Percentiles rank a stretch among this genome's conserved stretches.
Evolutionary conservation across 352 stramenopile genomes (phyloP).

Genomic region (Sclerospora graminicola): DNA sequence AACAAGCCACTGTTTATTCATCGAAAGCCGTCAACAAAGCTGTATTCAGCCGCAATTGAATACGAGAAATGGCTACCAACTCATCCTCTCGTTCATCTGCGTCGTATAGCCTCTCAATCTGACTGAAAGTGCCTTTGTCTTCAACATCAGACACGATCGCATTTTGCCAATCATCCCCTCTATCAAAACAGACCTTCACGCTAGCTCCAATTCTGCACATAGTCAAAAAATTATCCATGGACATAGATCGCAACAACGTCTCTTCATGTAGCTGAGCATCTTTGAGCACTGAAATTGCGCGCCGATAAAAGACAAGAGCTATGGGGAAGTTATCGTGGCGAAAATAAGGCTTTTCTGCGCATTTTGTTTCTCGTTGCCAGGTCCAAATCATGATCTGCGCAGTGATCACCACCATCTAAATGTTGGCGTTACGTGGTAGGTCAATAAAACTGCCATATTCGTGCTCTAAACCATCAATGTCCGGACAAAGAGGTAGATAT

Average conservation of each 20-base stretch:
- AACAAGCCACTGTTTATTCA: conserved; percentile 47
- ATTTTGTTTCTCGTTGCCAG: conserved; percentile 30
- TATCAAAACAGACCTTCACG: no score
- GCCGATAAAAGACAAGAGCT: conserved; percentile 45
- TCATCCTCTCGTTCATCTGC: conserved; percentile 33
- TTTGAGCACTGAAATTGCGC: conserved; percentile 42
- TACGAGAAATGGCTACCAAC: conserved; percentile 31
- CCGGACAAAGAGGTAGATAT: conserved; percentile 20
- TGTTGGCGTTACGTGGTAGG: conserved; percentile 23
- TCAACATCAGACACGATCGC: conserved; percentile 66
- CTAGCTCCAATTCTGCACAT: conserved; percentile 45
- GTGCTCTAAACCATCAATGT: conserved; percentile 47
- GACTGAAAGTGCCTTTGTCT: conserved; percentile 11
- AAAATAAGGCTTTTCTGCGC: conserved; percentile 49
- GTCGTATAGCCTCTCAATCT: conserved; percentile 65
- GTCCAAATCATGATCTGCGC: conserved; percentile 11
- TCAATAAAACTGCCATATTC: conserved; percentile 41
- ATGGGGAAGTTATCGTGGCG: conserved; percentile 45
- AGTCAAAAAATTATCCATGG: conserved; percentile 17
- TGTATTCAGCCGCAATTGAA: conserved; percentile 52
- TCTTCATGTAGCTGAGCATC: conserved; percentile 37
- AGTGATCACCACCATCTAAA: conserved; percentile 2
- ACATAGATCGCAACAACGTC: conserved; percentile 22
- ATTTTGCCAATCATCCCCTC: conserved; percentile 29
- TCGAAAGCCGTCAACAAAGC: conserved; percentile 36